Evolutionary conservation across 257 asterid species (phyloP).

Genomic region (Datura wrightii): DNA sequence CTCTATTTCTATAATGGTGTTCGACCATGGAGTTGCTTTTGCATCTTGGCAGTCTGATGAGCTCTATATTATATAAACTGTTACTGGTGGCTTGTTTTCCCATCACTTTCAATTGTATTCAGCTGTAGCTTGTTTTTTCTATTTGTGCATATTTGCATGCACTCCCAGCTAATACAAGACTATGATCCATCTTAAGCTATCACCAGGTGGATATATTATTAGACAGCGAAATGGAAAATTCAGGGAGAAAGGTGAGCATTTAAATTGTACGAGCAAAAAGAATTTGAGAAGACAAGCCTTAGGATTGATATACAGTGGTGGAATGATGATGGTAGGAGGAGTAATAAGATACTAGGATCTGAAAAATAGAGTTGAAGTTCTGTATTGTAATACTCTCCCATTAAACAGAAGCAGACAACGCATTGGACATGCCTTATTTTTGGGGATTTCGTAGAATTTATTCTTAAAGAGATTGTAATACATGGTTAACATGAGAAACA

Average conservation of each 20-base stretch:
- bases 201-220: not conserved
- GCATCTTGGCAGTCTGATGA: not conserved
- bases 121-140: not conserved
- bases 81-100: not conserved
- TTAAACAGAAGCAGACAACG: not conserved
- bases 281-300: conserved; percentile 17
- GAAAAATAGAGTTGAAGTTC: not conserved
- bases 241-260: conserved; percentile 16
- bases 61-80: not conserved
- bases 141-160: conserved; percentile 21
- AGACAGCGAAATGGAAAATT: not conserved
- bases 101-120: conserved; percentile 2
- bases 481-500: conserved; percentile 2
- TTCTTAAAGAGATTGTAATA: not conserved
- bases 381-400: not conserved
- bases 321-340: not conserved
- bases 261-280: not conserved
- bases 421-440: conserved; percentile 7
- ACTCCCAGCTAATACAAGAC: not conserved
- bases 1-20: not conserved
- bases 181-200: conserved; percentile 17
- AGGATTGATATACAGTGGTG: not conserved
- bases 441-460: not conserved
- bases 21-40: conserved; percentile 4
- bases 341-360: conserved; percentile 19